Conservation (phyloP, 192 early-diverging fungal species). For the Dissophora ornata region DNA sequence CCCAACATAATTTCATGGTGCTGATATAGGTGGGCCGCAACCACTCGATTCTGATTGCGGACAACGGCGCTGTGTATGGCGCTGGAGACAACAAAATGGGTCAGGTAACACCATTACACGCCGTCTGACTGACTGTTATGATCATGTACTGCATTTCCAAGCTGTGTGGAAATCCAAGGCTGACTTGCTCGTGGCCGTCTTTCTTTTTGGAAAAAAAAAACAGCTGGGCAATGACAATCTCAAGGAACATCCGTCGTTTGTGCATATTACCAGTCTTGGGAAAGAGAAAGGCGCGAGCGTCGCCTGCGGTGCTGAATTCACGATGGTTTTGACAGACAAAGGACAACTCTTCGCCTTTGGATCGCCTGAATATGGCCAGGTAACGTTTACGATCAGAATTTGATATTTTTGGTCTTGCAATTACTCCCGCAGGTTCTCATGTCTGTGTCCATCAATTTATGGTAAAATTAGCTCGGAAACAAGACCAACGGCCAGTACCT, state of each 20-base stretch:
- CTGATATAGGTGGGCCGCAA: constrained; percentile 52
- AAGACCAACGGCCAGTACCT: constrained; percentile 58
- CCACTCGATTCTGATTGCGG: constrained; percentile 59
- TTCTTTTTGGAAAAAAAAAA: not conserved
- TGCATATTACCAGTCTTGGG: constrained; percentile 44
- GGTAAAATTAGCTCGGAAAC: constrained; percentile 65
- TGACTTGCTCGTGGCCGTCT: no score
- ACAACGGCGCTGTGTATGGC: constrained; percentile 57
- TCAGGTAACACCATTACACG: constrained; percentile 36
- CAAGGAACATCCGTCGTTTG: constrained; percentile 47
- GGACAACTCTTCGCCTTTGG: constrained; percentile 61
- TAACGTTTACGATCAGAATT: not conserved
- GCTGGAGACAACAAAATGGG: constrained; percentile 62
- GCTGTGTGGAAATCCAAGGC: no score
- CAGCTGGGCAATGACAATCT: constrained; percentile 50
- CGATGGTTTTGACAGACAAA: constrained; percentile 57
- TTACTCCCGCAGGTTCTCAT: not conserved
- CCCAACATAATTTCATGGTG: not conserved
- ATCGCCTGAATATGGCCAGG: constrained; percentile 64
- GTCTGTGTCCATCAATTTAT: no score
- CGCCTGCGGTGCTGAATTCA: constrained; percentile 62
- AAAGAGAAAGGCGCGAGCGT: constrained; percentile 54
- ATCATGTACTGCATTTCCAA: no score
- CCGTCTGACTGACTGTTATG: not conserved
- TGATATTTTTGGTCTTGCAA: not conserved